Percentiles rank a stretch among this genome's conserved stretches.
Conservation (phyloP, 441 rosid genomes). For the Populus hybrid region DNA sequence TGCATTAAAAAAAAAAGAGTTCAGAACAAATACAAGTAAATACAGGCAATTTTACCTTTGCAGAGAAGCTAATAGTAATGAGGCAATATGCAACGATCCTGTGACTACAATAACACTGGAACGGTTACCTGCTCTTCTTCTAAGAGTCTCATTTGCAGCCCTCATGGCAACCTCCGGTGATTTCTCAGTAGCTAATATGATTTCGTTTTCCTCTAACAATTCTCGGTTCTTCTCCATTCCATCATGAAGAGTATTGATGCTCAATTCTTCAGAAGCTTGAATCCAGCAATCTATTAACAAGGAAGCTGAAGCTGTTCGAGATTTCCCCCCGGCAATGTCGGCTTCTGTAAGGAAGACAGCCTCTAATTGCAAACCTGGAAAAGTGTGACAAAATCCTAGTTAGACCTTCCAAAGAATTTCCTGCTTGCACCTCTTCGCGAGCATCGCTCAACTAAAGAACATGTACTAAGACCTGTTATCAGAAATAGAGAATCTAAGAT, state of each 20-base stretch:
- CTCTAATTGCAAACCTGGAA: conserved; percentile 50
- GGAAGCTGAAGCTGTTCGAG: conserved; percentile 54
- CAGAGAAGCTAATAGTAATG: conserved; percentile 38
- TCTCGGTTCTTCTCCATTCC: conserved; percentile 27
- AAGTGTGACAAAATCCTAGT: conserved; percentile 1
- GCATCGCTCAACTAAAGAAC: not conserved
- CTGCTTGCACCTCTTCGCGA: not conserved
- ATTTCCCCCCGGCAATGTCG: conserved; percentile 63
- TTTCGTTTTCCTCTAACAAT: conserved; percentile 24
- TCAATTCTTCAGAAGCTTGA: conserved; percentile 55
- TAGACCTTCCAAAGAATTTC: conserved; percentile 9
- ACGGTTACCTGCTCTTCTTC: conserved; percentile 24
- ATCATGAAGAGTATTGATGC: conserved; percentile 30
- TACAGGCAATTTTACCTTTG: not conserved
- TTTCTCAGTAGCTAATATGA: conserved; percentile 35
- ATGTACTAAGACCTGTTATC: not conserved
- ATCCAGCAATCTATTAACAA: conserved; percentile 61
- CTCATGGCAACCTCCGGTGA: conserved; percentile 35
- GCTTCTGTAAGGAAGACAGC: conserved; percentile 70
- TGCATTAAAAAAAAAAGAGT: not conserved
- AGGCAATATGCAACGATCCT: conserved; percentile 71
- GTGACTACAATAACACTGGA: conserved; percentile 58
- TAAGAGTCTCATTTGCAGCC: conserved; percentile 46
- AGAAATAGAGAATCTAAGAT: not conserved
- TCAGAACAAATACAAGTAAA: not conserved